Conservation (phyloP, 495 filamentous ascomycete species). For the Talaromyces thailandensis region DNA sequence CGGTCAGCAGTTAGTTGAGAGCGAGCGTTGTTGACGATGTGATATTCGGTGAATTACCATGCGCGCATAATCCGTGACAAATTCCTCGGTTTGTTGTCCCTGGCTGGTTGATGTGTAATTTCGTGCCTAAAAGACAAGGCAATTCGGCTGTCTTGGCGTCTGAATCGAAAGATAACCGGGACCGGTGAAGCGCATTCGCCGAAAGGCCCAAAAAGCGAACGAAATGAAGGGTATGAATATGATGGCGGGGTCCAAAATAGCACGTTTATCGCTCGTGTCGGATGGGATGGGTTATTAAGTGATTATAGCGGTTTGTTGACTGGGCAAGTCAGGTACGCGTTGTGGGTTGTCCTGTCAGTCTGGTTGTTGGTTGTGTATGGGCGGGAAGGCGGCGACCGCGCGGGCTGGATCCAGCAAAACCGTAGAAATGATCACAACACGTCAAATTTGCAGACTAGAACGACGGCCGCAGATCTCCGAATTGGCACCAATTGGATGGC, state of each 20-base stretch:
- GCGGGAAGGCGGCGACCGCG: neutral
- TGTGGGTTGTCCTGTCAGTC: neutral
- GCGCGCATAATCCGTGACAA: neutral
- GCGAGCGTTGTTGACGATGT: neutral
- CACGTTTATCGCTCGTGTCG: neutral
- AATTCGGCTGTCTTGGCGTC: neutral
- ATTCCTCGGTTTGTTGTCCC: neutral
- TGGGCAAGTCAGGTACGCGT: conserved; percentile 5
- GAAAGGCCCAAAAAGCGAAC: neutral
- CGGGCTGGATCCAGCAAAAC: neutral
- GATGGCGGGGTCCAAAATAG: neutral
- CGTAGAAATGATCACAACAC: conserved; percentile 2
- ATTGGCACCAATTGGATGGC: neutral
- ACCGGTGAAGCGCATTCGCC: neutral
- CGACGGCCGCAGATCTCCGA: neutral
- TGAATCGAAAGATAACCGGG: neutral
- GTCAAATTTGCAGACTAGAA: neutral
- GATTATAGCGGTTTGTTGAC: neutral
- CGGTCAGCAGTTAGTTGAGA: neutral
- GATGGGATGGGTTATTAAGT: neutral
- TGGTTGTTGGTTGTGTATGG: neutral
- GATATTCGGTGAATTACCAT: neutral
- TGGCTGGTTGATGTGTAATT: neutral
- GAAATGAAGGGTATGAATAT: neutral
- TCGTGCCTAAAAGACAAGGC: conserved; percentile 1